These are phyloP conservation scores for Papiliotrema laurentii DNA, from an alignment of 1,284 basidiomycete species.

Conservation along the genomic window DNA sequence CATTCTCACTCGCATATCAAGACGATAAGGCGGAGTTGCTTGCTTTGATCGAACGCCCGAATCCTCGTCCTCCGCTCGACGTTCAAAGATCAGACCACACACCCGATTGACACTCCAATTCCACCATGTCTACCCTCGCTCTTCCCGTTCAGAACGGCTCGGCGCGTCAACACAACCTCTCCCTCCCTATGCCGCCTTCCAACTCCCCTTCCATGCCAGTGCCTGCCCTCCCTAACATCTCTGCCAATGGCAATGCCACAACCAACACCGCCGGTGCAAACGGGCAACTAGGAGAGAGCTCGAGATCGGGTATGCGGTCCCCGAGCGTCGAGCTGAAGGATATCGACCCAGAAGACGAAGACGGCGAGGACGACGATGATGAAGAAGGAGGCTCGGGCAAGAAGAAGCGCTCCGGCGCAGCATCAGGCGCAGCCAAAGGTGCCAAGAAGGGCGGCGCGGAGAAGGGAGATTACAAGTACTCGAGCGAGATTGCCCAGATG, in stretches of 20 bases:
- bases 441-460: slow-evolving; percentile 18
- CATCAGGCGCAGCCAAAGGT: not conserved
- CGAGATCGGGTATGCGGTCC: not conserved
- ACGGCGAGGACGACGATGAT: slow-evolving; percentile 29
- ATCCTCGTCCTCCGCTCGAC: no score
- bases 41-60: no score
- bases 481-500: slow-evolving; percentile 79
- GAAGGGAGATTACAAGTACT: slow-evolving; percentile 62
- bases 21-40: no score
- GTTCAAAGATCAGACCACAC: no score
- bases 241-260: not conserved
- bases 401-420: slow-evolving; percentile 5
- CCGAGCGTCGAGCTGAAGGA: slow-evolving; percentile 6
- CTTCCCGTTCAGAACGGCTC: slow-evolving; percentile 9
- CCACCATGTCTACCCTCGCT: slow-evolving; percentile 12
- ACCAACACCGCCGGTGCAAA: slow-evolving; percentile 3
- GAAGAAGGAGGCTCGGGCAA: slow-evolving; percentile 1
- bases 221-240: not conserved
- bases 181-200: slow-evolving; percentile 1
- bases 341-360: slow-evolving; percentile 29
- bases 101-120: no score
- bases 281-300: slow-evolving; percentile 2
- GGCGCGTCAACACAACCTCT: not conserved
- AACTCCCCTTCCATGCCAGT: not conserved
- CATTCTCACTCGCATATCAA: no score